Percentiles rank a stretch among this genome's conserved stretches.
Conservation (phyloP, 2,329 filamentous ascomycete species). For the Davidsoniella virescens region DNA sequence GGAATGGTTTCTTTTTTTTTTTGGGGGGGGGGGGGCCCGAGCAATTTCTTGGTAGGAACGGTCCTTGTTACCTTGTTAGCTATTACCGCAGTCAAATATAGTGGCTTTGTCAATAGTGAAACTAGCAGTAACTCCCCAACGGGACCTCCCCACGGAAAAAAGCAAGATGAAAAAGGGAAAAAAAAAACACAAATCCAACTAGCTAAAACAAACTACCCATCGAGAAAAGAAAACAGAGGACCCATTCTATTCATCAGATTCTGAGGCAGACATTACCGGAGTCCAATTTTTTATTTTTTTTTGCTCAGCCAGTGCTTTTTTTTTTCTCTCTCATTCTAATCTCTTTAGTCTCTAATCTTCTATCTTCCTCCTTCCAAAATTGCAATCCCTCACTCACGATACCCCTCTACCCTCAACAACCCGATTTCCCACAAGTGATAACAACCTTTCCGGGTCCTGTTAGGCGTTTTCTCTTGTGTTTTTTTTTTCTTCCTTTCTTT, state of each 20-base stretch:
- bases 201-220: not conserved
- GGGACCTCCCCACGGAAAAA: not conserved
- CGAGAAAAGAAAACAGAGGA: conserved; percentile 1
- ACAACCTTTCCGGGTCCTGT: not conserved
- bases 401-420: conserved; percentile 8
- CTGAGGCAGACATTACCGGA: conserved; percentile 11
- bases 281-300: conserved; percentile 5
- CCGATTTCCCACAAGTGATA: not conserved
- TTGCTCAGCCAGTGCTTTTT: conserved; percentile 5
- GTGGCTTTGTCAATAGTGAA: not conserved
- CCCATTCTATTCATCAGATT: conserved; percentile 3
- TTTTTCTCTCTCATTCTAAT: conserved; percentile 7
- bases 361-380: conserved; percentile 5
- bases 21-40: not conserved
- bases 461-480: conserved; percentile 2
- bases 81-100: not conserved
- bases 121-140: not conserved
- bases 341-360: conserved; percentile 3
- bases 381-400: conserved; percentile 6
- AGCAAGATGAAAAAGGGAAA: not conserved
- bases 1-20: too few relatives aligned
- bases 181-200: not conserved
- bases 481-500: not conserved
- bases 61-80: not conserved
- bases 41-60: not conserved